Evolutionary conservation across 176 grass and related monocot species (phyloP).

Genomic region (Cymbopogon citratus): DNA sequence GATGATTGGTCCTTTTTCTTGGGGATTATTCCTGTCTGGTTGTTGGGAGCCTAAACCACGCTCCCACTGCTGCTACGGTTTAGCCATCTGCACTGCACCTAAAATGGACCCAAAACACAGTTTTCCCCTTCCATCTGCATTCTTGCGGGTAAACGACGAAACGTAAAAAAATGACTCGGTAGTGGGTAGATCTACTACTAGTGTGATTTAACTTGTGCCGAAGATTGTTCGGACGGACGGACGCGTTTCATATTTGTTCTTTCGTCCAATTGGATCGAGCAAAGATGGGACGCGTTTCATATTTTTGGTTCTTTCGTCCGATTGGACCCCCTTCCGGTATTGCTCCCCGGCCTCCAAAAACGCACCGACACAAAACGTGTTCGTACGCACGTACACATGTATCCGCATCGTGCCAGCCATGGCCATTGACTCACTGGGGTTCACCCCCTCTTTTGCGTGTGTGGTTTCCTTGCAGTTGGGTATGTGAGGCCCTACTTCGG

Average conservation of each 20-base stretch:
- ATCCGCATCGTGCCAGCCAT: slow-evolving; percentile 9
- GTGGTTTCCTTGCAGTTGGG: slow-evolving; percentile 40
- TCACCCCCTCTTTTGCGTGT: neutral
- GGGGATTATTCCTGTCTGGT: slow-evolving; percentile 43
- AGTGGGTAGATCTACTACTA: slow-evolving; percentile 3
- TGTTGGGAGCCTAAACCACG: slow-evolving; percentile 43
- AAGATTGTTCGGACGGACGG: neutral
- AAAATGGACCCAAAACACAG: slow-evolving; percentile 5
- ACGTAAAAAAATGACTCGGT: slow-evolving; percentile 1
- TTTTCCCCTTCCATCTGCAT: neutral
- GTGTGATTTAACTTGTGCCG: neutral
- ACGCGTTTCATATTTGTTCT: neutral
- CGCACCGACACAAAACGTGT: slow-evolving; percentile 29
- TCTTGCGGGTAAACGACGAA: neutral
- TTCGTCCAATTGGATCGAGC: neutral
- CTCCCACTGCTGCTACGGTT: slow-evolving; percentile 24
- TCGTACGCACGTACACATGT: neutral
- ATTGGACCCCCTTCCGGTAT: neutral
- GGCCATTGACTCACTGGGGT: neutral
- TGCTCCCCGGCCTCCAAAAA: neutral
- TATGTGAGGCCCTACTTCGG: slow-evolving; percentile 66
- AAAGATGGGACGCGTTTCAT: neutral
- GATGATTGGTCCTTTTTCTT: slow-evolving; percentile 29
- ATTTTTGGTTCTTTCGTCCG: slow-evolving; percentile 26
- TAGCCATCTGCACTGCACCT: neutral